Evolutionary conservation across 2,329 filamentous ascomycete genomes (phyloP), one percentile per base, ranked within the genome.

Genomic region (Paramyrothecium roridum): DNA sequence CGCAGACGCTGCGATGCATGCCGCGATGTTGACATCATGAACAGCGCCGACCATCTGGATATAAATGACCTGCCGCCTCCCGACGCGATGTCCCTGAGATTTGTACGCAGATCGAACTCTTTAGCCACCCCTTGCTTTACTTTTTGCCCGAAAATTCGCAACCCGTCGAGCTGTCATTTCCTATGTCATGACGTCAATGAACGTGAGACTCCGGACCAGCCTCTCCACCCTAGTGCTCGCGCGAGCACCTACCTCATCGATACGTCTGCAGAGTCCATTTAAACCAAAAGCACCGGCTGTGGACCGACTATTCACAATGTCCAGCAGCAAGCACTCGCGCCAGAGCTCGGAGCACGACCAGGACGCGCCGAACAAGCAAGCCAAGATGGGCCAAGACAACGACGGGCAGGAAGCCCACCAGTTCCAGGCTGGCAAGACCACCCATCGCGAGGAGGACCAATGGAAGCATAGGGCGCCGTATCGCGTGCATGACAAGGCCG

Each of bases 381-480:
- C 46, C 46, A 48, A 48, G 46, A 48, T 48, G 46, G 46, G 22
- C 46, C 46, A 48, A 21, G 19, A 48, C 4, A 48, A 48, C 46
- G 22, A 50, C 19, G 48, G 48, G 20, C 21, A 21, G 3, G 49
- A 51, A 21, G 49, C 30, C 19, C 49, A 51, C 26, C 49, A 51
- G 19, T 51, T 34, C 49, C 49, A 51, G 49, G 49, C 49, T 21
- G 22, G 49, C 26, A 51, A 51, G 33, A 34, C 49, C 16, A 51
- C 49, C 16, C 49, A 51, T 17, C 26, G 49, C 7, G 49, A 51
- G 12, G 33, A 20, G 8, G 49, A 51, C 30, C 49, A 51, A 19
- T 51, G 49, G 49, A 51, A 51, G 49, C 16, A 37, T n/a, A 26
- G 49, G n/a, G 49, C 49, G 16, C 49, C 49, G n/a, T 51, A 51